Percentiles rank a stretch among this genome's conserved stretches.
Evolutionary conservation across 495 filamentous ascomycete genomes (phyloP).

Genomic region (Hypoxylon lienhwacheense): DNA sequence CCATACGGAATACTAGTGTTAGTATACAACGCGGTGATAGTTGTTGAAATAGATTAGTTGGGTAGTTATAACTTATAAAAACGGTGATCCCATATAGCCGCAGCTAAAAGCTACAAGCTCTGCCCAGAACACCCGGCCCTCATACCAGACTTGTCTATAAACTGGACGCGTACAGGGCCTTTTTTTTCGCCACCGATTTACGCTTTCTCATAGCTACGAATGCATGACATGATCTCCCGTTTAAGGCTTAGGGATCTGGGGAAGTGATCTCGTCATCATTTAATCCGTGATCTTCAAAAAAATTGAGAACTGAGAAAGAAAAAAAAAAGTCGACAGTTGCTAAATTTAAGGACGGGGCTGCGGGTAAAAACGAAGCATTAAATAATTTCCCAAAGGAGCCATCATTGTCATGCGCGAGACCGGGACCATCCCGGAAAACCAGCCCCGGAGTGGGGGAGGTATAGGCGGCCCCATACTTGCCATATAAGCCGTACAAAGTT

Average conservation of each 20-base stretch:
- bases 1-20: too few species aligned
- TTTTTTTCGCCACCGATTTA: slow-evolving; percentile 20
- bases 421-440: slow-evolving; percentile 28
- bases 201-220: slow-evolving; percentile 8
- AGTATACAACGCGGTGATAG: too few species aligned
- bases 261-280: slow-evolving; percentile 46
- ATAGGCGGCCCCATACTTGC: slow-evolving; percentile 27
- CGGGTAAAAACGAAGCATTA: slow-evolving; percentile 44
- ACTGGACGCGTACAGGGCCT: not conserved
- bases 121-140: not conserved
- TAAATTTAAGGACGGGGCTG: slow-evolving; percentile 36
- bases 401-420: slow-evolving; percentile 46
- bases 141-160: too few species aligned
- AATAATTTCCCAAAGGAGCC: slow-evolving; percentile 52
- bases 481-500: too few species aligned
- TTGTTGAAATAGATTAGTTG: not conserved
- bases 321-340: slow-evolving; percentile 45
- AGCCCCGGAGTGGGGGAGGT: slow-evolving; percentile 23
- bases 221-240: slow-evolving; percentile 33
- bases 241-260: slow-evolving; percentile 28
- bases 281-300: slow-evolving; percentile 47
- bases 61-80: not conserved
- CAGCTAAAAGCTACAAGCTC: too few species aligned
- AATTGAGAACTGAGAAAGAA: too few species aligned
- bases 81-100: too few species aligned